Base-by-base conservation (phyloP, 306 rosid species). In the Fagus sylvatica region DNA sequence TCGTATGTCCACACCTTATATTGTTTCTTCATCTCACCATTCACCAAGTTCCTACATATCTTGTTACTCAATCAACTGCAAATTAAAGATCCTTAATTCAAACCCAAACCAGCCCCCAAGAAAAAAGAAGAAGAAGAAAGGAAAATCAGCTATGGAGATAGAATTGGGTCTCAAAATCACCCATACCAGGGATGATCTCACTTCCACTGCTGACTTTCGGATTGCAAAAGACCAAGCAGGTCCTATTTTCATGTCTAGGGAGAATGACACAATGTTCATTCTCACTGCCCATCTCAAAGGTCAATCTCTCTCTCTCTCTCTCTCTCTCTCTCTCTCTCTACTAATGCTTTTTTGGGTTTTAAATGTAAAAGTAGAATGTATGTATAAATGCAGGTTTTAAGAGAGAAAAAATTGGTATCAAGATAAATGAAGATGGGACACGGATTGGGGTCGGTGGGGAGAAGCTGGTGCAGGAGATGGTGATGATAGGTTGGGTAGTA, bases 211-310 rank as follows among this genome's bases (percentile, higher is more conserved):
- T 57, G 73, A 89, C 73, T 55, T 88, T 78, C 79, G 57, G 77
- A 68, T 92, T 36, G 76, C 86, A 54, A 89, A 85, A 76, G 88
- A 76, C 79, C 36, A 62, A 78, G 82, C 84, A 6, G 82, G 77
- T 33, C 93, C 90, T 9, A 41, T 77, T 32, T 94, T 89, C 69
- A 30, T 77, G 36, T 87, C 91, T 8, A 84, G 72, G 49, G 96
- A 94, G 84, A 84, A 90, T 22, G 82, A 81, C 72, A 48, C 76
- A 70, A 55, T 80, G 76, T 86, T 90, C 90, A 80, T 89, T 85
- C 97, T 90, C 88, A 83, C 71, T 71, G 90, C 85, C 41, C 83
- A 90, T 85, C 92, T 94, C 71, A 87, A 85, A 85, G 95, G 97
- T 92, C 2, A 48, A 36, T 10, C 6, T n/a, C 34, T 73, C 6